Evolutionary conservation across 768 basidiomycete species (phyloP), one percentile per base, ranked within the genome.

Genomic region (Kwoniella dejecticola): DNA sequence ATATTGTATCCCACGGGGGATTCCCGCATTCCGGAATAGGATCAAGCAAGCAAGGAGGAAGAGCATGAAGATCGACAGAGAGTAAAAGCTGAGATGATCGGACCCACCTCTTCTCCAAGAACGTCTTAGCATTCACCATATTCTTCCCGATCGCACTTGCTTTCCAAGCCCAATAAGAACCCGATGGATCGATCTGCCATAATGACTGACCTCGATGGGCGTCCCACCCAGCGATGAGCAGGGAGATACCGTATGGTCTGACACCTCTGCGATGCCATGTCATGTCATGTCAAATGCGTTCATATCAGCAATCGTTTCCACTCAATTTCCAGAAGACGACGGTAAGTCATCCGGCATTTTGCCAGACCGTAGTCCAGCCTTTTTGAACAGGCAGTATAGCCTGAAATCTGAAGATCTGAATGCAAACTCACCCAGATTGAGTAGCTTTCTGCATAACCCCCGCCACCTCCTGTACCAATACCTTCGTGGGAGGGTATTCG

Each of bases 161-260:
- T 79, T 99, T 99, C 96, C 96, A 99, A 29, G 96, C 95, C 96
- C 96, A 99, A 82, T 91, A 99, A 30, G 91, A 92, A 56, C 96
- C 96, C 36, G 93, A 96, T 40, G 96, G 96, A 81, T 99, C 96
- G 42, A 99, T 94, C 80, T 99, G 96, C 81, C 96, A 98, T 68
- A 99, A 83, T n/a, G 87, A 89, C 66, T 93, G 91, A 23, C 96
- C 96, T n/a, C 91, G 88, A 77, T 88, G 88, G 71, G 83, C 83
- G 78, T 99, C 96, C 89, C 90, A 99, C 45, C 96, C 96, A 19
- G 95, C 95, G 36, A 99, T 93, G 52, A 99, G 84, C 58, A 99
- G 82, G 44, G 94, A 97, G 57, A 99, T 94, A 64, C 96, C 96
- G 78, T 90, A 99, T n/a, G 96, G 96, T 72, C 96, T 86, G 46